phyloP scores from a whole-genome alignment of 495 filamentous ascomycete species.

The Xylaria bambusicola region DNA sequence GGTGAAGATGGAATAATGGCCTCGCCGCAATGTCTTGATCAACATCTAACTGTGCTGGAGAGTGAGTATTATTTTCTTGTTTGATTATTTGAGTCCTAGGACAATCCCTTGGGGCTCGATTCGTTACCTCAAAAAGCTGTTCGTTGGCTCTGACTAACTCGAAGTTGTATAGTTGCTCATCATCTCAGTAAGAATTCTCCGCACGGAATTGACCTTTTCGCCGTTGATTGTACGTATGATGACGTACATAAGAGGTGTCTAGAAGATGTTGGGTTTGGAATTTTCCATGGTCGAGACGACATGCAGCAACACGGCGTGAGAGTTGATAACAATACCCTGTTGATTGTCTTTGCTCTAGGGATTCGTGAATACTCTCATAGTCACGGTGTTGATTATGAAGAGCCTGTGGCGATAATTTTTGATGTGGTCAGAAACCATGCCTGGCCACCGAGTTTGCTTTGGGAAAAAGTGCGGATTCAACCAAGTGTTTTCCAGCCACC shows the following conservation, averaged over 20 bases:
- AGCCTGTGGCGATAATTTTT: constrained; percentile 9
- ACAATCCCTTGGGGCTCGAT: too few species aligned
- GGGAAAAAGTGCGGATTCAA: too few species aligned
- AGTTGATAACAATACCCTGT: constrained; percentile 16
- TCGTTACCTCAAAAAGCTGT: too few species aligned
- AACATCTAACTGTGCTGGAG: constrained; percentile 8
- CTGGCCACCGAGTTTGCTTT: too few species aligned
- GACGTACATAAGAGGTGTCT: neutral
- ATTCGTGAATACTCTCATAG: constrained; percentile 12
- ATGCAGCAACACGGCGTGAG: constrained; percentile 6
- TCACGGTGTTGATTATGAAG: constrained; percentile 6
- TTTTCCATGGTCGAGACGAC: neutral
- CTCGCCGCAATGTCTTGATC: constrained; percentile 1
- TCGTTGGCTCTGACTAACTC: neutral
- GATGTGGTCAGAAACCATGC: constrained; percentile 1
- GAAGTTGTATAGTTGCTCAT: neutral
- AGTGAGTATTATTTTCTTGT: constrained; percentile 12
- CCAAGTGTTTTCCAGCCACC: too few species aligned
- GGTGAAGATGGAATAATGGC: neutral
- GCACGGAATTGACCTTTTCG: constrained; percentile 9
- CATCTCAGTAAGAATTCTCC: constrained; percentile 3
- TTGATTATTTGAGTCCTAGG: too few species aligned
- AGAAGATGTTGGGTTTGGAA: neutral
- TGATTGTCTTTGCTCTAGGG: constrained; percentile 5
- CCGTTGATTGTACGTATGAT: constrained; percentile 16